Base-by-base conservation (phyloP, 2,329 filamentous ascomycete genomes). In the Pseudogymnoascus sp. region DNA sequence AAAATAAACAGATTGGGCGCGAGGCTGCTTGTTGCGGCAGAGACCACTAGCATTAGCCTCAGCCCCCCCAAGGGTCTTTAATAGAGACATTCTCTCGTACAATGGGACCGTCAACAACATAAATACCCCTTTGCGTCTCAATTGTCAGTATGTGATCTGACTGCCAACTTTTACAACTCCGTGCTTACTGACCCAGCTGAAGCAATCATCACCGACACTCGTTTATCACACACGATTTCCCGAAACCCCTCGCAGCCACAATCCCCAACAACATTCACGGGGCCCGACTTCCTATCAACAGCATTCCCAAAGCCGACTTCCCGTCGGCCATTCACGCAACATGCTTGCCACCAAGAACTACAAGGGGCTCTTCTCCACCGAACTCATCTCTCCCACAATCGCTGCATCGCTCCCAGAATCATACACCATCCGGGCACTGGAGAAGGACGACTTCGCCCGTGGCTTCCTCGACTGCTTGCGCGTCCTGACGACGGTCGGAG, bases 401-500 rank as follows among this genome's bases (percentile, higher is more conserved):
- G 78, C 85, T 64, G 79, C 86, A 41, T 81, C 80, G 15, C 86
- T 97, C 0, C 93, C 94, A 44, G 79, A 87, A 68, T 88, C 89
- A 70, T 97, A 97, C 80, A 84, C 81, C 29, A 84, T 96, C 71
- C 91, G 94, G 27, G 86, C 93, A 0, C 81, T 97, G 59, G 85
- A 88, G 69, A 84, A 84, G 68, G 82, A 81, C 69, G 94, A 99
- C 77, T 96, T 88, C 77, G 78, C 83, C 62, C 82, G 81, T 35
- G 92, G 92, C 66, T 97, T 96, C 75, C 86, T 99, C 69, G 91
- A 96, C 72, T 93, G 94, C 64, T 80, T 99, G 66, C 86, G 91
- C 51, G 92, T 97, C 38, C 81, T 99, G 70, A 97, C 94, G 2
- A 94, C 90, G 17, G 92, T 97, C 29, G 93, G 93, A 66, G 91